Percentiles rank a stretch among this genome's conserved stretches.
phyloP scores from a whole-genome alignment of 106 monocot species.

The Platanthera guangdongensis region DNA sequence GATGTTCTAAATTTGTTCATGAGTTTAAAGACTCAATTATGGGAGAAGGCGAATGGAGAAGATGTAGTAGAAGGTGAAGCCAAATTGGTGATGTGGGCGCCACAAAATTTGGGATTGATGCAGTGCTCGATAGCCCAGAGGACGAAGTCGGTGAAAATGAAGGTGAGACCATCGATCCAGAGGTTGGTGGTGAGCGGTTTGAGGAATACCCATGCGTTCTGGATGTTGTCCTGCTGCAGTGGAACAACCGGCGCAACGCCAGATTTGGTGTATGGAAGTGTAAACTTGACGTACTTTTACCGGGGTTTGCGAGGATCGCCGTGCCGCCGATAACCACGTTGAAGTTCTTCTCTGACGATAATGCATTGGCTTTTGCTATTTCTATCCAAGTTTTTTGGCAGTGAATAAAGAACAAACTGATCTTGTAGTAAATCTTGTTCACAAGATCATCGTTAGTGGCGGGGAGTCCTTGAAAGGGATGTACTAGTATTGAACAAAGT shows the following conservation, averaged over 20 bases:
- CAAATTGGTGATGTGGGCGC: neutral
- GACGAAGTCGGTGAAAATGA: constrained; percentile 8
- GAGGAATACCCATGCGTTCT: constrained; percentile 6
- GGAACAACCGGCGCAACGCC: constrained; percentile 6
- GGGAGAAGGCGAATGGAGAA: constrained; percentile 9
- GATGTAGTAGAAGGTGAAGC: constrained; percentile 4
- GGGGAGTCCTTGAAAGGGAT: neutral
- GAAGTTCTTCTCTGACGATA: neutral
- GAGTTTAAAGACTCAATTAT: neutral
- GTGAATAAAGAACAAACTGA: constrained; percentile 11
- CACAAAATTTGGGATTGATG: constrained; percentile 4
- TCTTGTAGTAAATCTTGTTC: constrained; percentile 34
- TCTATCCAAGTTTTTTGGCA: neutral
- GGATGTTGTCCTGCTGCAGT: neutral
- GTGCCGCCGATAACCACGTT: constrained; percentile 10
- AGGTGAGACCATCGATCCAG: constrained; percentile 4
- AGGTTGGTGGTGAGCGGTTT: constrained; percentile 8
- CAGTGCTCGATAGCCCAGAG: constrained; percentile 15
- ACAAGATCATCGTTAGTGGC: constrained; percentile 27
- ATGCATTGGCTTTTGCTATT: neutral
- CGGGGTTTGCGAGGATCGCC: neutral
- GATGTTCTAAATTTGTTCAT: too few species aligned
- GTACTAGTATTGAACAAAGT: constrained; percentile 26
- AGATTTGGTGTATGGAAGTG: constrained; percentile 7
- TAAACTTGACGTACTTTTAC: constrained; percentile 7